phyloP scores from a whole-genome alignment of 805 yeast genomes.

The Pichia manshurica region DNA sequence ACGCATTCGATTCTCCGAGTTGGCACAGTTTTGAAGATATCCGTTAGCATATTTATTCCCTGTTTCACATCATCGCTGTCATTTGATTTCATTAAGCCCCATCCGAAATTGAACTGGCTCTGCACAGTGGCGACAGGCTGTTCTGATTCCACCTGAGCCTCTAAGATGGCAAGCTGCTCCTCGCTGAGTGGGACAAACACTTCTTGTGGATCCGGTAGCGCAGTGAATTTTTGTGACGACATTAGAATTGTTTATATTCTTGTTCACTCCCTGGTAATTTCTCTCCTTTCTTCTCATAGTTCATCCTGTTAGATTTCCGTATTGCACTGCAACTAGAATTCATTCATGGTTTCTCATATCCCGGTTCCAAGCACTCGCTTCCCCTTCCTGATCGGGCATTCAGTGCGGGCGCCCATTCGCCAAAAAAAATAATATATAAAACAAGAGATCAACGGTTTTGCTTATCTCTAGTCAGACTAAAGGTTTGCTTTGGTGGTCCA shows the following conservation, averaged over 20 bases:
- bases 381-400: too few species aligned
- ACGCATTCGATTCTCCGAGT: slow-evolving; percentile 82
- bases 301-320: too few species aligned
- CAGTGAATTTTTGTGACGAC: slow-evolving; percentile 6
- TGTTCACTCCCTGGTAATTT: too few species aligned
- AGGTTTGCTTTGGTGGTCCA: too few species aligned
- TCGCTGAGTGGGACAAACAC: slow-evolving; percentile 50
- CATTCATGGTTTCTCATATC: too few species aligned
- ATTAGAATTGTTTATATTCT: background rate
- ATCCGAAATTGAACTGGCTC: slow-evolving; percentile 87
- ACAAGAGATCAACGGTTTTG: background rate
- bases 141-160: slow-evolving; percentile 73
- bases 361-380: too few species aligned
- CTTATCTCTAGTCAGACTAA: background rate
- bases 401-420: too few species aligned
- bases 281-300: too few species aligned
- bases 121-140: slow-evolving; percentile 76
- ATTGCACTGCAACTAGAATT: too few species aligned
- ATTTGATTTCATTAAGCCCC: slow-evolving; percentile 84
- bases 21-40: slow-evolving; percentile 69
- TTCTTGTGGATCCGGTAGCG: slow-evolving; percentile 25
- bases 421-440: too few species aligned
- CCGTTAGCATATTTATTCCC: slow-evolving; percentile 72
- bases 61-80: slow-evolving; percentile 59
- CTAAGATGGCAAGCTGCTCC: slow-evolving; percentile 70